phyloP scores from a whole-genome alignment of 768 basidiomycete species.

The Phanerodontia chrysosporium region DNA sequence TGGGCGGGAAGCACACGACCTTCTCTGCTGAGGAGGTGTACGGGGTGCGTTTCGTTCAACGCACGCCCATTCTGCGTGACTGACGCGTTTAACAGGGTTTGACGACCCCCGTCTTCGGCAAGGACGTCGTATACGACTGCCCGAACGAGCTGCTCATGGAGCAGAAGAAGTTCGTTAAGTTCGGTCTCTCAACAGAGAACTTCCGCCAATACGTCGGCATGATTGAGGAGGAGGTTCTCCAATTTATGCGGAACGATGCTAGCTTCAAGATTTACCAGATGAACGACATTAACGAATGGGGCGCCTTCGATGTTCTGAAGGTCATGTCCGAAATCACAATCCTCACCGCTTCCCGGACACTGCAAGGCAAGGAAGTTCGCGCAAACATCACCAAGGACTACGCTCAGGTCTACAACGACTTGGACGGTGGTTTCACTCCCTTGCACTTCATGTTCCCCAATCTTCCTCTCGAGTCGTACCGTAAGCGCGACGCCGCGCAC shows the following conservation, averaged over 20 bases:
- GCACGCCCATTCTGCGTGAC: neutral
- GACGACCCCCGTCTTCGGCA: conserved; percentile 94
- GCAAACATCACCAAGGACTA: conserved; percentile 74
- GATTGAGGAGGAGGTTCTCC: conserved; percentile 43
- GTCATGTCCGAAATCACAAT: conserved; percentile 88
- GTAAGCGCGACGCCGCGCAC: conserved; percentile 84
- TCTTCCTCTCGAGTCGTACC: conserved; percentile 87
- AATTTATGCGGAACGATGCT: conserved; percentile 65
- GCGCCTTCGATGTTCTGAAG: conserved; percentile 67
- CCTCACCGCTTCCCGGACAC: conserved; percentile 86
- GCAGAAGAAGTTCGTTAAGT: conserved; percentile 97
- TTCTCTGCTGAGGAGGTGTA: conserved; percentile 97
- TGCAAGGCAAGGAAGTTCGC: conserved; percentile 92
- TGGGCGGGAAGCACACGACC: conserved; percentile 89
- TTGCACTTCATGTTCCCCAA: conserved; percentile 95
- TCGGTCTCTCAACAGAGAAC: conserved; percentile 89
- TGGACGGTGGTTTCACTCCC: conserved; percentile 96
- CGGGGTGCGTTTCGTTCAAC: conserved; percentile 48
- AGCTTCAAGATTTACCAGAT: conserved; percentile 58
- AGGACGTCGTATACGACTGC: conserved; percentile 95
- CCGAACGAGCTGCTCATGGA: conserved; percentile 98
- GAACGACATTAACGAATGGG: conserved; percentile 74
- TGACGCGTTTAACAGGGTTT: conserved; percentile 52
- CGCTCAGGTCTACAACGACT: conserved; percentile 77
- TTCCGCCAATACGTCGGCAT: conserved; percentile 72